These are phyloP conservation scores for Tubosaeta sp. DNA, from an alignment of 768 basidiomycete genomes.

Conservation along the genomic window DNA sequence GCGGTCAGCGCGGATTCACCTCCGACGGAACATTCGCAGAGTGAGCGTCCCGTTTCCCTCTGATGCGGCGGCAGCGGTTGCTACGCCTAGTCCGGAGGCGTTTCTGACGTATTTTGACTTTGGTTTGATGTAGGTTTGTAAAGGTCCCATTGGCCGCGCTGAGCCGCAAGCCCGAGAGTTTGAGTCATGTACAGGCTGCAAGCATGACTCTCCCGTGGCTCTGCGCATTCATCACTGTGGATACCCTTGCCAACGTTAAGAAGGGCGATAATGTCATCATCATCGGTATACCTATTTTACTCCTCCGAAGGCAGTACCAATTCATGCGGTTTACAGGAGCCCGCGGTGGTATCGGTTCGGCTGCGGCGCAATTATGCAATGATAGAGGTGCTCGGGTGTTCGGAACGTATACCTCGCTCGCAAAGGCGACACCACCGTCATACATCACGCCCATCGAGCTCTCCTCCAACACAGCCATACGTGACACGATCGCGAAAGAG, in stretches of 20 bases:
- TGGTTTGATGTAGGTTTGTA: constrained; percentile 18
- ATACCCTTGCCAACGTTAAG: constrained; percentile 32
- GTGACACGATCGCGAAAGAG: constrained; percentile 24
- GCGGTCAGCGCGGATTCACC: constrained; percentile 29
- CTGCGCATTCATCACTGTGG: constrained; percentile 35
- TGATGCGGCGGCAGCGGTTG: neutral
- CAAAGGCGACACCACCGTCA: constrained; percentile 19
- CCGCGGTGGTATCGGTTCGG: constrained; percentile 33
- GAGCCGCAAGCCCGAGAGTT: constrained; percentile 28
- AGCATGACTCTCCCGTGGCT: constrained; percentile 34
- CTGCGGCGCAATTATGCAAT: constrained; percentile 30
- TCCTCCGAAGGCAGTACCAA: neutral
- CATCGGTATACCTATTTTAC: constrained; percentile 17
- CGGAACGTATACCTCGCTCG: constrained; percentile 32
- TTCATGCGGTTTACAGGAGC: constrained; percentile 21
- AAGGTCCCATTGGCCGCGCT: constrained; percentile 26
- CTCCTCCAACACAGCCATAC: constrained; percentile 28
- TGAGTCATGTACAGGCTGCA: constrained; percentile 25
- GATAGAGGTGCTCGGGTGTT: constrained; percentile 32
- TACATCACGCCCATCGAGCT: constrained; percentile 32
- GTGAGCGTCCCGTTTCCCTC: constrained; percentile 12
- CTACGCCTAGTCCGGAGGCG: neutral
- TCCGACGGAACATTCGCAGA: constrained; percentile 34
- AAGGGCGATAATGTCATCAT: constrained; percentile 32
- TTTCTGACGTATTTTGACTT: neutral